Base-by-base conservation (phyloP, 192 early-diverging fungal species). In the Backusella tuberculispora region DNA sequence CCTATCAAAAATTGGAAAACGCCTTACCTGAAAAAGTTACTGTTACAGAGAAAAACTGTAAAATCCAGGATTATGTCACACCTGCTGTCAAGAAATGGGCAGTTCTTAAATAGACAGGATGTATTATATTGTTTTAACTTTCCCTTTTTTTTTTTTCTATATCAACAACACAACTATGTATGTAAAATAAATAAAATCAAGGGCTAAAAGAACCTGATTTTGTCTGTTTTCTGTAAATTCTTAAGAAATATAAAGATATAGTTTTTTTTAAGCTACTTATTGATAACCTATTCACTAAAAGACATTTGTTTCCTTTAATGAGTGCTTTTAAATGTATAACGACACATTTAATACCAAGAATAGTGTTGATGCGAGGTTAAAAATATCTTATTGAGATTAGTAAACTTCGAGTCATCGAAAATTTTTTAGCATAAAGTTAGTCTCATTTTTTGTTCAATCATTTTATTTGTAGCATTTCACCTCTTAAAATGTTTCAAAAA, bases 1-100 rank as follows among this genome's bases (percentile, higher is more conserved):
- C 74, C 6, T 79, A 79, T 26, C 1, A 68, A 7, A 41, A 17
- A 14, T 38, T 79, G 12, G 47, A 65, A 7, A 19, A 71, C 15
- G 26, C 15, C 1, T 40, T 79, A 17, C 78, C 78, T 24, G 46
- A 38, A 3, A 44, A 66, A n/a, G 74, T 79, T 7, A 50, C 72
- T 37, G 69, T 74, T 9, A 21, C 37, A 0, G 68, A 73, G 14
- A 70, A 79, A 21, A 53, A 15, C 0, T 79, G 78, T 68, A 48
- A 65, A 41, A 47, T 79, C 1, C n/a, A 40, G 21, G 24, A 75
- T 48, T 75, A 75, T 75, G 74, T 79, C 13, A 75, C 73, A 3
- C 21, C 66, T 38, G 3, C 47, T 48, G 67, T 79, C 2, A 71
- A 71, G 21, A 26, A 48, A 12, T 79, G 78, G 78, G 76, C 76